Evolutionary conservation across 352 stramenopile species (phyloP).

Genomic region (Lagenidium sp.): DNA sequence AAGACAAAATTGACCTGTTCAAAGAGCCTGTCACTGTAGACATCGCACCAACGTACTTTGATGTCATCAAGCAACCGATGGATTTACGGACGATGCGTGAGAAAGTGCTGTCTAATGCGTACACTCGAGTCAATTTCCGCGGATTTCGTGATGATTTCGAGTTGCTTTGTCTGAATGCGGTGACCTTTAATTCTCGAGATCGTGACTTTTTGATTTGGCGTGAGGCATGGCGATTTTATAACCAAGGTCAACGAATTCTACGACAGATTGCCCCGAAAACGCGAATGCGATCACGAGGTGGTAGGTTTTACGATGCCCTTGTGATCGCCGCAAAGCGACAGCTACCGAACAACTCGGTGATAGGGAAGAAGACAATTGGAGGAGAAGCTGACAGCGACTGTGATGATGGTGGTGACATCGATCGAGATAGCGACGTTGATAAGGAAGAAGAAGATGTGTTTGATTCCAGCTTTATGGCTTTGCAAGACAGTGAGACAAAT

Average conservation of each 20-base stretch:
- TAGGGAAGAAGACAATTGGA: neutral
- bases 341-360: conserved; percentile 67
- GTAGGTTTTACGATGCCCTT: conserved; percentile 59
- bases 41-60: conserved; percentile 91
- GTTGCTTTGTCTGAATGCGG: conserved; percentile 92
- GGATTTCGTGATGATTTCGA: conserved; percentile 91
- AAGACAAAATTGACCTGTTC: conserved; percentile 90
- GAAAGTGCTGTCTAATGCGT: conserved; percentile 59
- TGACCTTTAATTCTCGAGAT: conserved; percentile 93
- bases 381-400: conserved; percentile 13
- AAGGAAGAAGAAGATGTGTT: conserved; percentile 7
- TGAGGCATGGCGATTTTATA: conserved; percentile 90
- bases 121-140: conserved; percentile 64
- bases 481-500: too few species aligned
- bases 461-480: too few species aligned
- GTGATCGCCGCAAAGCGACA: conserved; percentile 70
- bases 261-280: conserved; percentile 64
- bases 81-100: conserved; percentile 86
- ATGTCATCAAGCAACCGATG: conserved; percentile 91
- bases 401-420: conserved; percentile 19
- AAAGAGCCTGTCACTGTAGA: conserved; percentile 89
- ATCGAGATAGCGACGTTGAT: conserved; percentile 6
- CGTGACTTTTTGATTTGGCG: conserved; percentile 88
- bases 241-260: conserved; percentile 64
- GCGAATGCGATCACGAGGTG: conserved; percentile 67